Evolutionary conservation across 768 basidiomycete species (phyloP).

Genomic region (Pulveroboletus sp.): DNA sequence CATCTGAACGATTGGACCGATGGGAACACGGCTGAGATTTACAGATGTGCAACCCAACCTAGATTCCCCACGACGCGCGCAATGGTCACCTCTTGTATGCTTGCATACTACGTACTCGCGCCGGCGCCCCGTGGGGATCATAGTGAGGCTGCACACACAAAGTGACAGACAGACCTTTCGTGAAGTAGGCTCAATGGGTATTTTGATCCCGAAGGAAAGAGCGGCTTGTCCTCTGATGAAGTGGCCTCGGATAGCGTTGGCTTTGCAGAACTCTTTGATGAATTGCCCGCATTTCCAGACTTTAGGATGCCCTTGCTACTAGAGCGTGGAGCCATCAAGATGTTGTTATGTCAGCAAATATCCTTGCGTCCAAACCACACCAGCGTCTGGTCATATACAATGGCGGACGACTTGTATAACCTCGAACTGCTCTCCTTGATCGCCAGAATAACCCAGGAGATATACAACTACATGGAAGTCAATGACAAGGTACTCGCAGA

Average conservation of each 20-base stretch:
- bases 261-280: constrained; percentile 48
- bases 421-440: constrained; percentile 92
- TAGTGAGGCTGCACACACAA: neutral
- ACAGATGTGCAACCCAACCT: neutral
- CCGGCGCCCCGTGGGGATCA: constrained; percentile 3
- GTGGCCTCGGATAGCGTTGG: constrained; percentile 12
- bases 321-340: constrained; percentile 51
- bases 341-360: constrained; percentile 21
- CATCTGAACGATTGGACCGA: constrained; percentile 47
- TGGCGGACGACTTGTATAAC: constrained; percentile 84
- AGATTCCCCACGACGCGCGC: neutral
- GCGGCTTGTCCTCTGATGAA: constrained; percentile 44
- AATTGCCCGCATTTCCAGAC: constrained; percentile 89
- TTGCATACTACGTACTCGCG: no score
- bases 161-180: constrained; percentile 54
- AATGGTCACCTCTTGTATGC: no score
- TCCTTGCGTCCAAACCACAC: constrained; percentile 4
- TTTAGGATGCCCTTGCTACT: constrained; percentile 68
- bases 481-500: constrained; percentile 94
- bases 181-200: constrained; percentile 75
- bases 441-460: constrained; percentile 88
- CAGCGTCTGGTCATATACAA: constrained; percentile 23
- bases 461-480: constrained; percentile 80
- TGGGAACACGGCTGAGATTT: neutral
- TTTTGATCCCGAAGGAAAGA: constrained; percentile 86